Evolutionary conservation across 345 rosid genomes (phyloP), one percentile per base, ranked within the genome.

Genomic region (Acer campestre): DNA sequence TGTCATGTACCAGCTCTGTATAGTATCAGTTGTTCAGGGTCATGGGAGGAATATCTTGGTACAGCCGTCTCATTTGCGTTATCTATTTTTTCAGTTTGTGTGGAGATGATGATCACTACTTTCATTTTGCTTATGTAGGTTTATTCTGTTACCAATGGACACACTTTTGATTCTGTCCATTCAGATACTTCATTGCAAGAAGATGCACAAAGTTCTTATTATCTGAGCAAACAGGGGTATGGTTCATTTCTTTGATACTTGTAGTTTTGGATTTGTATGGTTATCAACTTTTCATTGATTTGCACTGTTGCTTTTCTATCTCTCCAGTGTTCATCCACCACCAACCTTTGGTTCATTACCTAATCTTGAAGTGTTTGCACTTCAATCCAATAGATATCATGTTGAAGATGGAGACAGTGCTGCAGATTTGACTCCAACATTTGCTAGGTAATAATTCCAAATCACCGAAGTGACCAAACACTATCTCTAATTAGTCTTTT

Each of bases 311-410:
- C 74, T 64, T 84, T 27, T 56, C 75, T 75, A 35, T 70, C 65
- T 76, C 22, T 23, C 68, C 83, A 93, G 98, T 49, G 75, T 81
- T 68, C 97, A 90, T 81, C 91, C 94, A 46, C 98, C 97, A n/a
- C 98, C 99, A 29, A 94, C 98, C 67, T 96, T 96, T 88, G 98
- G 99, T 76, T 92, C 99, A 83, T 87, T 92, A 12, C 86, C 95
- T 16, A 88, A 88, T 86, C 84, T 91, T 17, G 99, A 92, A 82
- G 93, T 84, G 67, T 76, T 89, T 75, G 82, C 91, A 25, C 81
- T 83, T 53, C 91, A 83, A 67, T 82, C 87, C 38, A 78, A 80
- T 78, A 82, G 86, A 84, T 65, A 85, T 84, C 83, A 83, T 75
- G 74, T 85, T 74, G 90, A 88, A 71, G 95, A 89, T 73, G 93